Evolutionary conservation across 2,329 filamentous ascomycete species (phyloP), one percentile per base, ranked within the genome.

Genomic region (Colletotrichum lindemuthianum): DNA sequence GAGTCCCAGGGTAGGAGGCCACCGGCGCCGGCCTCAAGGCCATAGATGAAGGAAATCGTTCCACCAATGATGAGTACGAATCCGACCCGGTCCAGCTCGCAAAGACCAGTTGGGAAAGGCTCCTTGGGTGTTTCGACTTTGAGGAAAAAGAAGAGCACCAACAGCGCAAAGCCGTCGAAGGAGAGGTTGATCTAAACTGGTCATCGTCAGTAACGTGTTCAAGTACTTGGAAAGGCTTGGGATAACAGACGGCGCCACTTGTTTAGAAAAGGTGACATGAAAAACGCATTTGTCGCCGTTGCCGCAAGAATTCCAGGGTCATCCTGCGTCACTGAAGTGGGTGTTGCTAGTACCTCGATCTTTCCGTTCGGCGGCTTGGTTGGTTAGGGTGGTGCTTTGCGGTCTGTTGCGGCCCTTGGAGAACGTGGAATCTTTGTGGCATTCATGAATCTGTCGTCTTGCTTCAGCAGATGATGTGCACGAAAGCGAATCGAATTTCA

Each of bases 11-110:
- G 82, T 45, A 80, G 76, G 2, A 78, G 74, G 10, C 83, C 79
- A 24, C 86, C 66, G 3, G 69, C 86, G 7, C 87, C 87, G 50
- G 84, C 86, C 67, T 88, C 84, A 8, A 90, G 79, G n/a, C 86
- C 87, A 36, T 88, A 81, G 8, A 89, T 78, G 52, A 89, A 78
- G 81, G 88, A 86, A 44, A 88, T 76, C 0, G 84, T 86, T 5
- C 82, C 84, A 36, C 82, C 81, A 13, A 88, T 79, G 69, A 91
- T 83, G 1, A 81, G 76, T 10, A 87, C 67, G 2, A 82, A 84
- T 3, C 88, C 88, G 16, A 71, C 48, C 78, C 79, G 82, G 63
- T 82, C 79, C 9, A 82, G 74, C 0, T 84, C 83, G 65, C 84
- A 84, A 5, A 89, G 72, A 0, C 86, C 86, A 45, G 84, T 39